phyloP scores from a whole-genome alignment of 495 filamentous ascomycete genomes.

The Cairneyella variabilis region DNA sequence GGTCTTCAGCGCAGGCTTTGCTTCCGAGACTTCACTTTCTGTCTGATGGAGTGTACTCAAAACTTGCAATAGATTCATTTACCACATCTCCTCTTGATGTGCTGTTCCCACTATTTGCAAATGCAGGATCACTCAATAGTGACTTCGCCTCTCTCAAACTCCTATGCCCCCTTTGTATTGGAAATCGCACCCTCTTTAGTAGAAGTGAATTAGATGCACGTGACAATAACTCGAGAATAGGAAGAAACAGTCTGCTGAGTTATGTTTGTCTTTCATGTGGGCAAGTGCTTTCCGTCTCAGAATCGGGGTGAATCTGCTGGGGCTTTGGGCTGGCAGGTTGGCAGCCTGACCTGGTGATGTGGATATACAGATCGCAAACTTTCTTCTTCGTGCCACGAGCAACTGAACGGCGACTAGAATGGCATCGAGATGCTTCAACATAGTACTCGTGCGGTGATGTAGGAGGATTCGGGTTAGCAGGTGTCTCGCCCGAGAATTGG shows the following conservation, averaged over 20 bases:
- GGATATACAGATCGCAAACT: not conserved
- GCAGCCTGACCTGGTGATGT: not conserved
- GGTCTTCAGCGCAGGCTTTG: too few relatives aligned
- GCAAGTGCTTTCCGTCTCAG: not conserved
- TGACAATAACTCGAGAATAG: not conserved
- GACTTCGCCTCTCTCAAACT: too few relatives aligned
- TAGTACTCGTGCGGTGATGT: not conserved
- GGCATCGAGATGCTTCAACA: not conserved
- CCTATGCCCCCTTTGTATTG: too few relatives aligned
- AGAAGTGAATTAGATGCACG: not conserved
- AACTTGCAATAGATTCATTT: too few relatives aligned
- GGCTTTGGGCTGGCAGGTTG: not conserved
- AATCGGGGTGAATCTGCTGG: not conserved
- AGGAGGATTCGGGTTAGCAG: not conserved
- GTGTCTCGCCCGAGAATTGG: slow-evolving; percentile 1
- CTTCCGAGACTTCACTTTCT: too few relatives aligned
- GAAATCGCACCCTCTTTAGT: too few relatives aligned
- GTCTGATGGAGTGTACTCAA: too few relatives aligned
- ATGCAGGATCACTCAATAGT: too few relatives aligned
- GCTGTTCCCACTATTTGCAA: too few relatives aligned
- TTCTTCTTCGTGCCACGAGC: slow-evolving; percentile 5
- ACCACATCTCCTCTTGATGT: too few relatives aligned
- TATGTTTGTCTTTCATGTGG: not conserved
- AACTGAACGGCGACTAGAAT: not conserved
- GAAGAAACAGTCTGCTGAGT: not conserved